Percentiles rank a stretch among this genome's conserved stretches.
These are phyloP conservation scores for Zasmidium cellare DNA, from an alignment of 2,329 filamentous ascomycete genomes.

Conservation along the genomic window DNA sequence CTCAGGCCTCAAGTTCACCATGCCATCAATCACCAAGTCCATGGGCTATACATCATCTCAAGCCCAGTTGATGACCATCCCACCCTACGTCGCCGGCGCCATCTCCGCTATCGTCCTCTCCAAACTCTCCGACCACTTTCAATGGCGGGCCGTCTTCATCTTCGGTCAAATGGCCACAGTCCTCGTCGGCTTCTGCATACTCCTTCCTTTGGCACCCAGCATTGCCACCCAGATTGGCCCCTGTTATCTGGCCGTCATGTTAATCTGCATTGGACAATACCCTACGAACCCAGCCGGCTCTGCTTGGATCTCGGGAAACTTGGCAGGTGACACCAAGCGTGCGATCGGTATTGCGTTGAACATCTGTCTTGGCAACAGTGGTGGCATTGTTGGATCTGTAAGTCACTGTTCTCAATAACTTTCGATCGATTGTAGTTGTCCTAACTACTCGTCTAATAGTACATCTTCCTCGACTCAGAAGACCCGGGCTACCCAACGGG, in stretches of 20 bases:
- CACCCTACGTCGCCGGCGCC: conserved; percentile 34
- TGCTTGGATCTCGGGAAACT: conserved; percentile 33
- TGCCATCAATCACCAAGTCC: conserved; percentile 20
- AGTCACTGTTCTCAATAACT: neutral
- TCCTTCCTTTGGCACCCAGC: conserved; percentile 20
- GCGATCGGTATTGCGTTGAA: conserved; percentile 42
- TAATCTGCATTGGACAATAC: conserved; percentile 25
- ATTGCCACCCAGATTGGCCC: conserved; percentile 15
- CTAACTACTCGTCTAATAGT: conserved; percentile 1
- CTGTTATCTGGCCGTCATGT: conserved; percentile 27
- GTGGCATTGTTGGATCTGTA: conserved; percentile 41
- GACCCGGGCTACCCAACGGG: conserved; percentile 33
- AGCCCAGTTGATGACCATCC: conserved; percentile 30
- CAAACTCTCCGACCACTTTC: conserved; percentile 57
- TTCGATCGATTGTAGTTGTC: too few species aligned
- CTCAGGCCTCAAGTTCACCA: conserved; percentile 18
- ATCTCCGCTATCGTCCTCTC: conserved; percentile 41
- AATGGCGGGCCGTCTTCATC: conserved; percentile 62
- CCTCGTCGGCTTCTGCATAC: conserved; percentile 24
- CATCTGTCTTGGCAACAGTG: conserved; percentile 42
- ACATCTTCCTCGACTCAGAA: conserved; percentile 38
- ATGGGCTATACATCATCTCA: conserved; percentile 18
- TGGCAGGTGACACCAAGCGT: conserved; percentile 35
- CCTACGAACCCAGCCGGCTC: conserved; percentile 27
- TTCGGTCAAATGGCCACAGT: conserved; percentile 19